Percentiles rank a stretch among this genome's conserved stretches.
These are phyloP conservation scores for Backusella macrospora DNA, from an alignment of 192 early-diverging fungal species.

Conservation along the genomic window DNA sequence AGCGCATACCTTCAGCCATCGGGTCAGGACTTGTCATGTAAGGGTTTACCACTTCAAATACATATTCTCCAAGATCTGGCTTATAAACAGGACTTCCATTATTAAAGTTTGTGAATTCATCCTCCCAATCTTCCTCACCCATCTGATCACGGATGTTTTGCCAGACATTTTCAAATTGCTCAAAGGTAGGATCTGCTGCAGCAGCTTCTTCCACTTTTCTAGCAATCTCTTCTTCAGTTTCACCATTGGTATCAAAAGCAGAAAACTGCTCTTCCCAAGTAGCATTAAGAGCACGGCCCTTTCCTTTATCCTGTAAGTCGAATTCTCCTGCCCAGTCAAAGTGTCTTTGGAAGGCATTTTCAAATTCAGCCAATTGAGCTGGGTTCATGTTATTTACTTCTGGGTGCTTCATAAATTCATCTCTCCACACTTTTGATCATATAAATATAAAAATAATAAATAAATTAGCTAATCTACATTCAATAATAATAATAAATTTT, in stretches of 20 bases:
- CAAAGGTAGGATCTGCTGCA: slow-evolving; percentile 40
- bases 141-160: slow-evolving; percentile 39
- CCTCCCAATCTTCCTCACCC: slow-evolving; percentile 46
- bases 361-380: slow-evolving; percentile 54
- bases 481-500: too few species aligned
- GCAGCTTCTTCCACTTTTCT: slow-evolving; percentile 45
- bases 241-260: slow-evolving; percentile 42
- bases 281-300: slow-evolving; percentile 45
- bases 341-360: slow-evolving; percentile 60
- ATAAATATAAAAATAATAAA: background rate
- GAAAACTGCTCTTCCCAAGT: slow-evolving; percentile 66
- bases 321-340: slow-evolving; percentile 82
- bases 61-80: slow-evolving; percentile 75
- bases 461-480: too few species aligned
- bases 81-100: slow-evolving; percentile 48
- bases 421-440: slow-evolving; percentile 45
- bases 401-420: slow-evolving; percentile 54
- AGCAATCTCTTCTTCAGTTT: slow-evolving; percentile 36
- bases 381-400: slow-evolving; percentile 33
- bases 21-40: slow-evolving; percentile 65
- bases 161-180: slow-evolving; percentile 57
- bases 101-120: slow-evolving; percentile 53
- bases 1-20: slow-evolving; percentile 57
- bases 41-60: slow-evolving; percentile 81
- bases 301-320: slow-evolving; percentile 61